These are phyloP conservation scores for Luvunga scandens DNA, from an alignment of 345 rosid genomes.

Conservation along the genomic window DNA sequence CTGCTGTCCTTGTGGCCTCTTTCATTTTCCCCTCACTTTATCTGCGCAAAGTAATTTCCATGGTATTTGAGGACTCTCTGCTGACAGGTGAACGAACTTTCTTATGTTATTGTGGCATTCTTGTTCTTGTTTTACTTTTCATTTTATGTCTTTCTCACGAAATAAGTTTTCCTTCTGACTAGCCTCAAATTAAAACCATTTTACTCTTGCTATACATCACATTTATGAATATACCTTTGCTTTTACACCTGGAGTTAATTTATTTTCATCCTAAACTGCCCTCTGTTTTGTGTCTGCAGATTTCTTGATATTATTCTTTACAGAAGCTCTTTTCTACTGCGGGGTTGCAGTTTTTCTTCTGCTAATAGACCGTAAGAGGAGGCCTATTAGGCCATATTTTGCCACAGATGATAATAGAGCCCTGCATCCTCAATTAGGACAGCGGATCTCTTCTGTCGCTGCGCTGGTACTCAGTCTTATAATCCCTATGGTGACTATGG, in stretches of 20 bases:
- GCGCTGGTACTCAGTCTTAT: slow-evolving; percentile 86
- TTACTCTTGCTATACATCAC: neutral
- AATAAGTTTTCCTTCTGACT: neutral
- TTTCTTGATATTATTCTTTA: slow-evolving; percentile 94
- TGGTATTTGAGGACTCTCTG: slow-evolving; percentile 86
- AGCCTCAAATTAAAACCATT: neutral
- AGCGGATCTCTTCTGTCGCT: slow-evolving; percentile 81
- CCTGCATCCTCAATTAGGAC: slow-evolving; percentile 52
- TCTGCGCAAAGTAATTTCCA: slow-evolving; percentile 71
- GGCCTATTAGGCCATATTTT: slow-evolving; percentile 32
- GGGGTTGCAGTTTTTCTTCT: slow-evolving; percentile 79
- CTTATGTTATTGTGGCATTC: neutral
- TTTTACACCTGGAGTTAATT: neutral
- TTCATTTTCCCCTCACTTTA: slow-evolving; percentile 86
- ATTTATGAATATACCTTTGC: neutral
- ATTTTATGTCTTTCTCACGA: neutral
- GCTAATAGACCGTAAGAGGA: slow-evolving; percentile 61
- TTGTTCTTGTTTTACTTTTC: neutral
- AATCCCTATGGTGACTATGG: slow-evolving; percentile 97
- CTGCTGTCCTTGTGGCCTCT: slow-evolving; percentile 86
- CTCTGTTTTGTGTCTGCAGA: slow-evolving; percentile 47
- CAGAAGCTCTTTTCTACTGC: slow-evolving; percentile 93
- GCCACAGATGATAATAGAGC: slow-evolving; percentile 20
- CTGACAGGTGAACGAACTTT: slow-evolving; percentile 59
- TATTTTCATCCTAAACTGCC: slow-evolving; percentile 7